Evolutionary conservation across 352 stramenopile species (phyloP).

Genomic region (Phytophthora niederhauseri): DNA sequence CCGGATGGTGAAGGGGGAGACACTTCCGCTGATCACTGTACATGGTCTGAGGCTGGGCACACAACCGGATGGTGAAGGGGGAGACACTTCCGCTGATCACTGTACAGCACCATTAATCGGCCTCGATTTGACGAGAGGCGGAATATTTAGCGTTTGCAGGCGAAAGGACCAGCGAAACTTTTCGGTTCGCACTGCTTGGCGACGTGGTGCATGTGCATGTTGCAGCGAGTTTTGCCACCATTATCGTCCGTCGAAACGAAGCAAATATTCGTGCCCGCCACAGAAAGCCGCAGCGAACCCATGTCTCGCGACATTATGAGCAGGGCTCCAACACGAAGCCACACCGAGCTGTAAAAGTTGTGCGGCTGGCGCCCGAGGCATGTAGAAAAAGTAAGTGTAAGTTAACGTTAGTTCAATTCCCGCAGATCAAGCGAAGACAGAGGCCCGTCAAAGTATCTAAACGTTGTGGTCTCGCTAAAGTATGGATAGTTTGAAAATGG

Average conservation of each 20-base stretch:
- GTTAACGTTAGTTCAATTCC: constrained; percentile 10
- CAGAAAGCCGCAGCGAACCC: constrained; percentile 21
- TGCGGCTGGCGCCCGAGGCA: not conserved
- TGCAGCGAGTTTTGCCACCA: constrained; percentile 17
- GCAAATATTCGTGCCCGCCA: constrained; percentile 17
- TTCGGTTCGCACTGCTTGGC: not conserved
- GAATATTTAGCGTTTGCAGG: constrained; percentile 35
- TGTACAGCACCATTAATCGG: constrained; percentile 20
- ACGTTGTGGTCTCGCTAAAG: not conserved
- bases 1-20: constrained; percentile 27
- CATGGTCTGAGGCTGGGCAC: constrained; percentile 31
- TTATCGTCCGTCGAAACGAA: constrained; percentile 27
- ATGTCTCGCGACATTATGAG: constrained; percentile 14
- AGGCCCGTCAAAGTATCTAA: too few species aligned
- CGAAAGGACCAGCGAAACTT: constrained; percentile 19
- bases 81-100: constrained; percentile 32
- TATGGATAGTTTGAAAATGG: not conserved
- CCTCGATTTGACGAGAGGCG: constrained; percentile 24
- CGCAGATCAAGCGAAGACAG: not conserved
- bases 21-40: constrained; percentile 35
- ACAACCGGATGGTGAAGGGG: constrained; percentile 25
- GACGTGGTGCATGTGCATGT: constrained; percentile 5
- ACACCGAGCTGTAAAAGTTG: not conserved
- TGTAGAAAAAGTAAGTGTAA: too few species aligned
- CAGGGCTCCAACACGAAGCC: constrained; percentile 1